Base-by-base conservation (phyloP, 73 alveolate genomes). In the Paramecium bursaria region DNA sequence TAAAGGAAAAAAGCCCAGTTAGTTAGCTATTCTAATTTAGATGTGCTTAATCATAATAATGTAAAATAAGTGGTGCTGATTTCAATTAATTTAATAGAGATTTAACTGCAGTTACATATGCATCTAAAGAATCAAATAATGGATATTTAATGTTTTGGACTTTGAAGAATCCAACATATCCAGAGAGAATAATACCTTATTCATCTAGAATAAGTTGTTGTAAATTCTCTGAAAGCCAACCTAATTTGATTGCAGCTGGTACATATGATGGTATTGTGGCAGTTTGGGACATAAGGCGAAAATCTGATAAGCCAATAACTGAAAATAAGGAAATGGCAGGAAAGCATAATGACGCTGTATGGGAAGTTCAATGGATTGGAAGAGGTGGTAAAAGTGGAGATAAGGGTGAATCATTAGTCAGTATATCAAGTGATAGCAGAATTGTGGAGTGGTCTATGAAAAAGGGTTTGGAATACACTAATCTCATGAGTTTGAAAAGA, bases 321-420 rank as follows among this genome's bases (percentile, higher is more conserved):
- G 98, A 95, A 73, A 86, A 94, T 35, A 88, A 94, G 29, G 98
- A 96, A 73, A 80, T 94, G 25, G 95, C 94, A 42, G 99, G 95
- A 57, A 96, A 96, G 87, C 99, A 96, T 86, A 96, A 97, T 46
- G 99, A 96, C 86, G 91, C 97, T 31, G 95, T 96, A 21, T 96
- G 99, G 99, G 99, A 96, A 87, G 94, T 96, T 31, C 74, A 92
- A 73, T 96, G 99, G 99, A 91, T 95, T 50, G 97, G 94, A 35
- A 93, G 94, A 48, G 96, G 94, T 46, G 96, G 92, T 46, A 96
- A 95, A 91, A 91, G 91, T 23, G 48, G 67, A 10, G 93, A 87
- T 54, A 77, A 87, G 19, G 98, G 98, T 29, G 99, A 96, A 86
- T 86, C 90, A 50, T 76, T 96, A 33, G 94, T 96, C 48, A 86